Conservation (phyloP, 2,329 filamentous ascomycete species). For the Pseudogymnoascus sp. region DNA sequence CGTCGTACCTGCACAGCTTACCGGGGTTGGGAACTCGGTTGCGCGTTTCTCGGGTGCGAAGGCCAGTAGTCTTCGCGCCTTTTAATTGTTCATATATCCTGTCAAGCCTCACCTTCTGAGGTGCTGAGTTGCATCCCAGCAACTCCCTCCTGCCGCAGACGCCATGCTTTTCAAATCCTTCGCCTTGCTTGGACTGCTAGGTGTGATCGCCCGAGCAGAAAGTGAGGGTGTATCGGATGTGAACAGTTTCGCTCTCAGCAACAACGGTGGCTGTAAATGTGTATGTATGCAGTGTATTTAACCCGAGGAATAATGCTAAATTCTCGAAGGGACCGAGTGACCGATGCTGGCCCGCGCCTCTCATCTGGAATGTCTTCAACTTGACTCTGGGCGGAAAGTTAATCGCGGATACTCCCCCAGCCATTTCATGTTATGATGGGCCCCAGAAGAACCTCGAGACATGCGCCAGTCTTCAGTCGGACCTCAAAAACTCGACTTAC, state of each 20-base stretch:
- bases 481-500: conserved; percentile 29
- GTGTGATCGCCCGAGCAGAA: not conserved
- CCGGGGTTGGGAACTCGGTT: not conserved
- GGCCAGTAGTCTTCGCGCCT: not conserved
- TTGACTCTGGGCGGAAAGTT: conserved; percentile 26
- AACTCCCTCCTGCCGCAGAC: not conserved
- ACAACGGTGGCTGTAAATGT: not conserved
- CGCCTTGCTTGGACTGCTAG: not conserved
- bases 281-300: not conserved
- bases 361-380: conserved; percentile 28
- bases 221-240: not conserved
- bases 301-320: not conserved
- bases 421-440: conserved; percentile 29
- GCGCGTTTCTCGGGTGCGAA: not conserved
- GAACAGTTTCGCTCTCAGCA: not conserved
- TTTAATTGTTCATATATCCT: not conserved
- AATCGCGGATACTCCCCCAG: conserved; percentile 27
- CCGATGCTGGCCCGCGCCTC: conserved; percentile 28
- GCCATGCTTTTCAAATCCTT: conserved; percentile 2
- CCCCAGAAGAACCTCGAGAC: conserved; percentile 23
- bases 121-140: not conserved
- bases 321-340: not conserved
- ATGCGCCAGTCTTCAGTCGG: conserved; percentile 26
- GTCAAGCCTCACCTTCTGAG: not conserved
- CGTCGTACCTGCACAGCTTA: not conserved